These are phyloP conservation scores for Pythium guiyangense DNA, from an alignment of 352 stramenopile species.

Conservation along the genomic window DNA sequence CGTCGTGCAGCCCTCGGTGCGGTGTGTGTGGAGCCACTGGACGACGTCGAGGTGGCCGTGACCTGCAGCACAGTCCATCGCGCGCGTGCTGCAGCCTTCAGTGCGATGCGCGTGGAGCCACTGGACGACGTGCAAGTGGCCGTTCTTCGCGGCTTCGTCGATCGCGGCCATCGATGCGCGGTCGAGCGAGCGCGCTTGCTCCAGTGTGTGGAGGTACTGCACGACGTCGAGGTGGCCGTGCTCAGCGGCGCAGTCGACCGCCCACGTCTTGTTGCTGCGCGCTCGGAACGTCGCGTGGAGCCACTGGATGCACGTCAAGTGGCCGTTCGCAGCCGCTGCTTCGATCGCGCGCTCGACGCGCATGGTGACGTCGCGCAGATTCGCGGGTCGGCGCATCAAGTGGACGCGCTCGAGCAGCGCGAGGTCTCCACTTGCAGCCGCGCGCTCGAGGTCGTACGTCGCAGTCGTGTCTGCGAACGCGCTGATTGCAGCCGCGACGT, in stretches of 20 bases:
- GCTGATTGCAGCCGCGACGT: constrained; percentile 1
- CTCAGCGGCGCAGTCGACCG: constrained; percentile 6
- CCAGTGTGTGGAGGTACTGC: constrained; percentile 6
- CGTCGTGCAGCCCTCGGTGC: constrained; percentile 47
- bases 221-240: constrained; percentile 7
- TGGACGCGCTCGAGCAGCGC: constrained; percentile 9
- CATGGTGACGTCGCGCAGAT: neutral
- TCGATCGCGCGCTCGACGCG: constrained; percentile 10
- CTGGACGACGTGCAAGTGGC: constrained; percentile 5
- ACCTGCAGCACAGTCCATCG: constrained; percentile 10
- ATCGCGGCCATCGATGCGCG: constrained; percentile 4
- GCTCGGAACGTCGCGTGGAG: constrained; percentile 4
- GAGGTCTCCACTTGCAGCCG: constrained; percentile 9
- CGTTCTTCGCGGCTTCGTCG: constrained; percentile 6
- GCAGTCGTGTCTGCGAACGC: constrained; percentile 1
- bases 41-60: constrained; percentile 9
- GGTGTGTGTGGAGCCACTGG: constrained; percentile 57
- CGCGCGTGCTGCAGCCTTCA: constrained; percentile 8
- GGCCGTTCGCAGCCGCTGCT: constrained; percentile 3
- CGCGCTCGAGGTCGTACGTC: neutral
- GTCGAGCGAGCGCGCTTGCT: constrained; percentile 1
- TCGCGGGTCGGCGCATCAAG: neutral
- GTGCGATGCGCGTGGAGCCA: constrained; percentile 7
- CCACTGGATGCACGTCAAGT: constrained; percentile 10
- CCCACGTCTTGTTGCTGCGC: constrained; percentile 7